A percentile compares a stretch with the other conserved stretches of the same genome.
phyloP scores from a whole-genome alignment of 176 grass and related monocot genomes.

The Olyra latifolia region DNA sequence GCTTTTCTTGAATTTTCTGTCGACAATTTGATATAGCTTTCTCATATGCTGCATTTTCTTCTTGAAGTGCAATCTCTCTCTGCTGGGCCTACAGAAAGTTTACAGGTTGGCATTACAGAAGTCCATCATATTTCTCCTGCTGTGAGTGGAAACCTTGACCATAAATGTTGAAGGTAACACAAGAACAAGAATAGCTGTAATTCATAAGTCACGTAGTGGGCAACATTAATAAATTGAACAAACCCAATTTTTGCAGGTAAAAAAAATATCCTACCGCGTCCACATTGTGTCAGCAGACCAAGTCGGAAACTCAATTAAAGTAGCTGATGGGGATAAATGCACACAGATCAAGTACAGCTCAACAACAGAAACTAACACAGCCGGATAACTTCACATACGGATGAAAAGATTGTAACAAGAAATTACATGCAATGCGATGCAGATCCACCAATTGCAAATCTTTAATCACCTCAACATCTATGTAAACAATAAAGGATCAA shows the following conservation, averaged over 20 bases:
- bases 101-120: not conserved
- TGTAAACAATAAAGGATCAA: not conserved
- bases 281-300: not conserved
- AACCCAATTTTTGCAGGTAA: not conserved
- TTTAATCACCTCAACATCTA: not conserved
- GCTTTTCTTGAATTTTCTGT: constrained; percentile 76
- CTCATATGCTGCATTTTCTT: constrained; percentile 85
- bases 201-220: not conserved
- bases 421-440: not conserved
- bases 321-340: not conserved
- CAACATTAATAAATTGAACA: not conserved
- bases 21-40: constrained; percentile 80
- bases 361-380: not conserved
- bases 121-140: not conserved
- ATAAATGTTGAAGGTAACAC: not conserved
- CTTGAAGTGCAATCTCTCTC: constrained; percentile 63
- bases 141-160: not conserved
- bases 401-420: not conserved
- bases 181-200: not conserved
- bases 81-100: constrained; percentile 59
- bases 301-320: not conserved
- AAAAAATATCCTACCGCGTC: not conserved
- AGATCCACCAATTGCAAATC: not conserved
- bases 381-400: not conserved
- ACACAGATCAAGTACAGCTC: not conserved